These are phyloP conservation scores for Wallacemonas rigidus DNA, from an alignment of 208 protist species.

Conservation along the genomic window DNA sequence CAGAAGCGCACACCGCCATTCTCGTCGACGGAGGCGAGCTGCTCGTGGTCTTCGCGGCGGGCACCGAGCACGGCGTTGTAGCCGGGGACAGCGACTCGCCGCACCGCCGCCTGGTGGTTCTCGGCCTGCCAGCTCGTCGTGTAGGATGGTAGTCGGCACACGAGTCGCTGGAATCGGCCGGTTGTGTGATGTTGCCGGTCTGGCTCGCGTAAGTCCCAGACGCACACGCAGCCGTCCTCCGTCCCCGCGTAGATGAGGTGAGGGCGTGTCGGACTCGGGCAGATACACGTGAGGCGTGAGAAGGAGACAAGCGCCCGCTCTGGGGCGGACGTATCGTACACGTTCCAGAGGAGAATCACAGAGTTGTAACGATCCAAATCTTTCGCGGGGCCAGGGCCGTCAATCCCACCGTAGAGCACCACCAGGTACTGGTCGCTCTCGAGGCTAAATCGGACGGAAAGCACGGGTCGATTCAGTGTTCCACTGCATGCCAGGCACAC, in stretches of 20 bases:
- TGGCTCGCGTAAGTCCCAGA: constrained; percentile 82
- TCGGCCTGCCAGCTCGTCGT: constrained; percentile 68
- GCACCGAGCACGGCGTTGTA: constrained; percentile 58
- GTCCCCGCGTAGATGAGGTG: constrained; percentile 73
- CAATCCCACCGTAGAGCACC: constrained; percentile 42
- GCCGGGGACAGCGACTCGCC: constrained; percentile 54
- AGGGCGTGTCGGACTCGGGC: constrained; percentile 58
- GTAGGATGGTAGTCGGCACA: constrained; percentile 75
- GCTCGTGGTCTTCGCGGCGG: constrained; percentile 65
- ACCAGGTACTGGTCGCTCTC: constrained; percentile 45
- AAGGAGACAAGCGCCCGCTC: constrained; percentile 66
- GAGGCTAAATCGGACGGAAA: constrained; percentile 53
- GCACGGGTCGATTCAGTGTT: constrained; percentile 52
- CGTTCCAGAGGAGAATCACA: constrained; percentile 80
- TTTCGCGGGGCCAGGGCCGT: constrained; percentile 20
- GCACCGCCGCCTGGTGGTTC: constrained; percentile 59
- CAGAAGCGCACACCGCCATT: constrained; percentile 61
- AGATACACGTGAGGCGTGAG: constrained; percentile 52
- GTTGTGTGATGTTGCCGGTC: constrained; percentile 67
- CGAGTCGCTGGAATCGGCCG: constrained; percentile 42
- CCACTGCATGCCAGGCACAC: constrained; percentile 45
- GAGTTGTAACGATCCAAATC: constrained; percentile 62
- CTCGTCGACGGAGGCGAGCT: constrained; percentile 72
- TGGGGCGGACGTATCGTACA: constrained; percentile 52
- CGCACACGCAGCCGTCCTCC: constrained; percentile 66